Base-by-base conservation (phyloP, 495 filamentous ascomycete genomes). In the Achaetomiella virescens region DNA sequence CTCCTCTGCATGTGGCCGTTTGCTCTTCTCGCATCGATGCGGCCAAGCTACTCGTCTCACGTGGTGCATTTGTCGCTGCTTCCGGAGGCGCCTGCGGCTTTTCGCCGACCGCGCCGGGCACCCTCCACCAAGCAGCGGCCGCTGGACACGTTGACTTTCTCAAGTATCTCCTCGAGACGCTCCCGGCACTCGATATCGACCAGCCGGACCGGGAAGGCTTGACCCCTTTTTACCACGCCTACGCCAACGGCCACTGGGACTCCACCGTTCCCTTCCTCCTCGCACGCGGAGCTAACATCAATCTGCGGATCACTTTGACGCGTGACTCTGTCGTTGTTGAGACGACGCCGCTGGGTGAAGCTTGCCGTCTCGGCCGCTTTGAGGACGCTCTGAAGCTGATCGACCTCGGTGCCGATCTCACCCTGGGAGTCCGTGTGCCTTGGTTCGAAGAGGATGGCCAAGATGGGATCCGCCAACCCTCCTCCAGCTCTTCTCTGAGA, bases 1-100 rank as follows among this genome's bases (percentile, higher is more conserved):
- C 58, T 10, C 53, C 58, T 3, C 27, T 61, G 9, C 58, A 61
- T 12, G 24, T 61, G 11, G 53, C 58, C 41, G 57, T 61, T 36
- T 61, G 58, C n/a, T 51, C 33, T 22, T 24, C 24, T 2, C 54
- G 43, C 18, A 20, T 52, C 36, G 54, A 52, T 1, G 46, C 41
- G 0, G 58, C 53, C 41, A 57, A 52, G 24, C 24, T 52, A 9
- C 54, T 61, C 1, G 37, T 57, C 17, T 51, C 47, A 15, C 41
- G 50, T 7, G 50, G 50, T n/a, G 56, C 56, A 17, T 9, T 44
- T 7, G 33, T 21, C 18, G 43, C 9, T 9, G 10, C 10, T 24
- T 9, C n/a, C 36, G 15, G 24, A 31, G 15, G 21, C 15, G 27
- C 9, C 27, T 27, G 27, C 17, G 10, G 20, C 7, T 49, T 37